A percentile compares a stretch with the other conserved stretches of the same genome.
Evolutionary conservation across 129 eudicot species (phyloP).

Genomic region (Gnaphalium uliginosum): DNA sequence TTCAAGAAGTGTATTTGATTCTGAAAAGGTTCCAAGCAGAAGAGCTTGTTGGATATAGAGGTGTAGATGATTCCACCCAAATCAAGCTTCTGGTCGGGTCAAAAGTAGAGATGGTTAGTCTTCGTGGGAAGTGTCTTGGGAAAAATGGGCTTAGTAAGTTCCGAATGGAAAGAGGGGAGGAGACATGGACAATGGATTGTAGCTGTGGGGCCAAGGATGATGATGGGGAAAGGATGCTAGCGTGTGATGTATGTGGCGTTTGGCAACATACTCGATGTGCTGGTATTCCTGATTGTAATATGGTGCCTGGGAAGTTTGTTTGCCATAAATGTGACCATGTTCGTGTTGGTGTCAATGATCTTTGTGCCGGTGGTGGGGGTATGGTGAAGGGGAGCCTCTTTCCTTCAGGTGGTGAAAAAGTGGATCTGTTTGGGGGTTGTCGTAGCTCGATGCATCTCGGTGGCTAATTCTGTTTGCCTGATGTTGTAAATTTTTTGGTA

Average conservation of each 20-base stretch:
- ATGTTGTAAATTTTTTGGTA: conserved; percentile 27
- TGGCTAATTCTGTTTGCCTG: conserved; percentile 19
- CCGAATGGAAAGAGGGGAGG: conserved; percentile 78
- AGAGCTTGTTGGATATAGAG: conserved; percentile 82
- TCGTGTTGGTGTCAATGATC: not conserved
- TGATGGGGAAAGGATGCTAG: conserved; percentile 95
- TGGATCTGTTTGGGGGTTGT: not conserved
- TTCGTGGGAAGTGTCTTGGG: conserved; percentile 54
- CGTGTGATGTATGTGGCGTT: conserved; percentile 79
- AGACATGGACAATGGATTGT: conserved; percentile 89
- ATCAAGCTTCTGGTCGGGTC: conserved; percentile 67
- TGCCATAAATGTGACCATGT: conserved; percentile 45
- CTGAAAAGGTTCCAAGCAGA: conserved; percentile 75
- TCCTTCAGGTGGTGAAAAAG: not conserved
- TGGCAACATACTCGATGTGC: conserved; percentile 95
- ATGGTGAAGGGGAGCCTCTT: not conserved
- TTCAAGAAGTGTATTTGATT: conserved; percentile 78
- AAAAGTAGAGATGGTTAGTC: conserved; percentile 33
- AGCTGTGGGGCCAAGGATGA: conserved; percentile 87
- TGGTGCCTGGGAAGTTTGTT: conserved; percentile 58
- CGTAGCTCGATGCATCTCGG: not conserved
- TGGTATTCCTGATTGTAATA: conserved; percentile 55
- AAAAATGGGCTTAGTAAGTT: conserved; percentile 50
- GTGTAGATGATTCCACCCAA: conserved; percentile 80
- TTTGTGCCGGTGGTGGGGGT: not conserved